Base-by-base conservation (phyloP, 495 filamentous ascomycete genomes). In the Margaritispora aquatica region DNA sequence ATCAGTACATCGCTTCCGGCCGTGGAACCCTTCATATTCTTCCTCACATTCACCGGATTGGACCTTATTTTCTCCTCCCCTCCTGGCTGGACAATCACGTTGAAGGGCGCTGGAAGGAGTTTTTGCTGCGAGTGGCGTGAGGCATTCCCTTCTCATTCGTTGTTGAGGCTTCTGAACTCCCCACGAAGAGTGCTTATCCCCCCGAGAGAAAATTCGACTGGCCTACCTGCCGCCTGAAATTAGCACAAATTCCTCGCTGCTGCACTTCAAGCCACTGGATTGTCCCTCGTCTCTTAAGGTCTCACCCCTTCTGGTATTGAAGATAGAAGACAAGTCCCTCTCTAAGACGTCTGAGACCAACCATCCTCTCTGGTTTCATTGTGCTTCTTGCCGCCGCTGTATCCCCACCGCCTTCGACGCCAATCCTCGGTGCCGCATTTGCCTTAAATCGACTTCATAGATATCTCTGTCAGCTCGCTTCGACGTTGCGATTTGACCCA, bases 351-450 rank as follows among this genome's bases (percentile, higher is more conserved):
- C 54, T 58, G 58, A 63, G 50, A 54, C 64, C 50, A 52, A 41
- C 50, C 50, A 47, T 41, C 19, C 49, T 19, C 53, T 26, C 47
- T 62, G 60, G 59, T 61, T 59, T 63, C 57, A 61, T 51, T 62
- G 31, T 64, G 53, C 57, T 61, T 61, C 53, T 61, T 65, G 21
- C 48, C 55, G 36, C 57, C 57, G 41, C 53, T 48, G 52, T 60
- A 21, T 56, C 55, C 51, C 51, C 54, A 59, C 59, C 59, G 60
- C 60, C 60, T 61, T 57, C 27, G 54, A 63, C 60, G 57, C 57
- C 60, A 65, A 60, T 60, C 55, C 50, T 57, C 27, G 59, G 65
- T 71, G 68, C 68, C 57, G 65, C 57, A 62, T 57, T 63, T 66
- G 64, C 61, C 65, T 71, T 64, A 55, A 62, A 61, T 63, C 62